phyloP scores from a whole-genome alignment of 2,329 filamentous ascomycete species.

The Hypoxylon sp. region DNA sequence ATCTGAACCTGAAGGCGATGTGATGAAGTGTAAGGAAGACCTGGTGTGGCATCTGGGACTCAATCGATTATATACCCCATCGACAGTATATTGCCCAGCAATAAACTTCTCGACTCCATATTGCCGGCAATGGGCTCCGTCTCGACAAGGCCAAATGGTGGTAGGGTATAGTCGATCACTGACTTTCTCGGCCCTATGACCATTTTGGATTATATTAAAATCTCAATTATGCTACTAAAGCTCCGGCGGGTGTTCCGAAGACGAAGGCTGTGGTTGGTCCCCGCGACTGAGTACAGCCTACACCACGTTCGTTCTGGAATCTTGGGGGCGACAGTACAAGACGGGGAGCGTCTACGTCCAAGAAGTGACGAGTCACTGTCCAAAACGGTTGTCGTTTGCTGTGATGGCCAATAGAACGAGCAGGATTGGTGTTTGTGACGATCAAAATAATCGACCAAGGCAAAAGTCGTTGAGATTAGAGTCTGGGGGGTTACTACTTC shows the following conservation, averaged over 20 bases:
- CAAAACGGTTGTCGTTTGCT: conserved; percentile 29
- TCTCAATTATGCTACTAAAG: conserved; percentile 38
- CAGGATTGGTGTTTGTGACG: conserved; percentile 14
- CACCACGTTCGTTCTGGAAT: conserved; percentile 31
- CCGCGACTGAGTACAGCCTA: conserved; percentile 23
- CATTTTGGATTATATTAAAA: conserved; percentile 48
- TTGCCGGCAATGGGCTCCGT: conserved; percentile 39
- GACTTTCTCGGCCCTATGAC: conserved; percentile 39
- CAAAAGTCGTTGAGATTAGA: conserved; percentile 25
- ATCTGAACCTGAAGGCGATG: conserved; percentile 37
- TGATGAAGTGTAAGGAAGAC: conserved; percentile 28
- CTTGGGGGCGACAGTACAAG: conserved; percentile 33
- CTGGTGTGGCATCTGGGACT: conserved; percentile 35
- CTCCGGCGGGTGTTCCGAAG: conserved; percentile 42
- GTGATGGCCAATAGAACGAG: conserved; percentile 30
- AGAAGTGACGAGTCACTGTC: conserved; percentile 32
- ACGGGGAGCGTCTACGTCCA: conserved; percentile 21
- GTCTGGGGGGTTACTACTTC: conserved; percentile 35
- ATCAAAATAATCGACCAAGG: conserved; percentile 40
- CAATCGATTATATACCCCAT: conserved; percentile 47
- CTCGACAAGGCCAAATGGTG: conserved; percentile 46
- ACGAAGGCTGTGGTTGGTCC: conserved; percentile 33
- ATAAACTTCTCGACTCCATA: conserved; percentile 35
- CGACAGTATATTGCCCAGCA: conserved; percentile 20
- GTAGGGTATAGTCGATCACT: conserved; percentile 41